These are phyloP conservation scores for Aspergillus avenaceus DNA, from an alignment of 495 filamentous ascomycete genomes.

Conservation along the genomic window DNA sequence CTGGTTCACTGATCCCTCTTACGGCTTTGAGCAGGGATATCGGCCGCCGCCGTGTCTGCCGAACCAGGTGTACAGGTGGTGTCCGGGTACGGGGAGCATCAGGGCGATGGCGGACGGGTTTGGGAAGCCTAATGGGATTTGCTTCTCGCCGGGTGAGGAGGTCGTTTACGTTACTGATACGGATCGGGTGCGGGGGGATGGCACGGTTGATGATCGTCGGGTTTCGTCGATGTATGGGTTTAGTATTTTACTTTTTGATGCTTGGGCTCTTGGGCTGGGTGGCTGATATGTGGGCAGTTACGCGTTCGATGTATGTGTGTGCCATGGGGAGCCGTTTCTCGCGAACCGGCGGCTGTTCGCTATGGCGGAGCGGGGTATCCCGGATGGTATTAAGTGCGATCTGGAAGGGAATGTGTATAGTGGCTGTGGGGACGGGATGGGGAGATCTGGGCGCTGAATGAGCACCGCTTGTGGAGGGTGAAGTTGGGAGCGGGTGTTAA, in stretches of 20 bases:
- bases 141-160: conserved; percentile 50
- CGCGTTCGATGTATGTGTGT: conserved; percentile 20
- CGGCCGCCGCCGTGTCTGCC: conserved; percentile 47
- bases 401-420: conserved; percentile 56
- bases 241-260: no score
- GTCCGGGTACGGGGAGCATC: conserved; percentile 41
- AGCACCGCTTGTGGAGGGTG: conserved; percentile 36
- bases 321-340: conserved; percentile 33
- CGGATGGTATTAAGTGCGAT: conserved; percentile 61
- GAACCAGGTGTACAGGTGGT: conserved; percentile 54
- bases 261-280: no score
- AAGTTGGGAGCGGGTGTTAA: conserved; percentile 25
- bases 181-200: conserved; percentile 38
- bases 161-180: conserved; percentile 56
- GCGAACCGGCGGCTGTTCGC: conserved; percentile 54
- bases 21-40: conserved; percentile 56
- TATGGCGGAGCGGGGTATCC: conserved; percentile 47
- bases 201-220: conserved; percentile 11
- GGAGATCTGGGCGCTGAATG: conserved; percentile 39
- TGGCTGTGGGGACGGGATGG: conserved; percentile 49
- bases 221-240: conserved; percentile 27
- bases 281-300: no score
- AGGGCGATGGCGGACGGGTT: conserved; percentile 54
- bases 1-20: conserved; percentile 64
- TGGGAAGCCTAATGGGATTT: conserved; percentile 53